These are phyloP conservation scores for Kwoniella sp. DNA, from an alignment of 768 basidiomycete species.

Conservation along the genomic window DNA sequence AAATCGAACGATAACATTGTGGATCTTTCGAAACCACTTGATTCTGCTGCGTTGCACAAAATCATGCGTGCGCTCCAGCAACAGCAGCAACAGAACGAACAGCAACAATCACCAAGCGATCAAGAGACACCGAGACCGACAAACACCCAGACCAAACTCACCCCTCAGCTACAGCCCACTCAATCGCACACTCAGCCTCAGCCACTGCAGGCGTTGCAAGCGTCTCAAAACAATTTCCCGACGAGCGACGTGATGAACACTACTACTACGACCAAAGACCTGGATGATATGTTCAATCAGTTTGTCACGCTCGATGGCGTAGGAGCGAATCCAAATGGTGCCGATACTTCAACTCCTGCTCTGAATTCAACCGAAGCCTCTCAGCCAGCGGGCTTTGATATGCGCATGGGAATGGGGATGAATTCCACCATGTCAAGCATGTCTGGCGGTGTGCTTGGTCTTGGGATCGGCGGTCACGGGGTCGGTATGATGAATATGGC, in stretches of 20 bases:
- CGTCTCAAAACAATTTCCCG: neutral
- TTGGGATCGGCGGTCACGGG: neutral
- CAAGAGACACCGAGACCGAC: neutral
- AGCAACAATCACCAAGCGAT: neutral
- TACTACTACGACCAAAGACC: neutral
- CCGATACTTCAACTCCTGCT: neutral
- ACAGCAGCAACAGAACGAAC: neutral
- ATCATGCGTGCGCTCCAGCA: constrained; percentile 42
- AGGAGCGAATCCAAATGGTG: neutral
- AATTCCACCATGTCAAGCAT: neutral
- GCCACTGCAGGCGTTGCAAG: neutral
- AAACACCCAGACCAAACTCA: neutral
- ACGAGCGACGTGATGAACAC: neutral
- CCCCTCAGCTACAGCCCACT: neutral
- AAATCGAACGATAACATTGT: constrained; percentile 26
- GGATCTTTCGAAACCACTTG: constrained; percentile 46
- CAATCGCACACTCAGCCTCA: neutral
- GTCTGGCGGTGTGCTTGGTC: neutral
- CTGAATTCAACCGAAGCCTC: neutral
- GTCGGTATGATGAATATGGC: neutral
- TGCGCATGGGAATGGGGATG: neutral
- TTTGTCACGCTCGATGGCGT: constrained; percentile 24
- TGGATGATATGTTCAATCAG: constrained; percentile 28
- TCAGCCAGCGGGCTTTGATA: neutral
- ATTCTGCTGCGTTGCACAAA: constrained; percentile 36